Percentiles rank a stretch among this genome's conserved stretches.
phyloP scores from a whole-genome alignment of 352 stramenopile species.

The Peronospora tabacina region DNA sequence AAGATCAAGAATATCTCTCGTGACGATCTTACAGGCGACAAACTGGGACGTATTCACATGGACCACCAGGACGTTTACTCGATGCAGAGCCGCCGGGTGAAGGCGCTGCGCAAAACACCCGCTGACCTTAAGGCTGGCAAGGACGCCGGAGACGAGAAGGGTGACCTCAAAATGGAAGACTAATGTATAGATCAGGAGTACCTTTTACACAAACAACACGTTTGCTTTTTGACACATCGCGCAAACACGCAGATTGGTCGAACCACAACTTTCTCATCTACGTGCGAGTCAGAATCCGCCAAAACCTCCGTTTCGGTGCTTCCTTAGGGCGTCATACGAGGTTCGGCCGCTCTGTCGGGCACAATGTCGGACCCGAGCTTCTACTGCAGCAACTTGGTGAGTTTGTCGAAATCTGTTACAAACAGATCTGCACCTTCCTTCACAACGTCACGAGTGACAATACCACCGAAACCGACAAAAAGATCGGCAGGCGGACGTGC shows the following conservation, averaged over 20 bases:
- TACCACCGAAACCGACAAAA: constrained; percentile 97
- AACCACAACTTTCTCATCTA: constrained; percentile 3
- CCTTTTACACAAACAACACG: constrained; percentile 29
- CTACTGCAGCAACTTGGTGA: constrained; percentile 62
- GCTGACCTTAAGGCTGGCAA: constrained; percentile 62
- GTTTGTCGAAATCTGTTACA: constrained; percentile 91
- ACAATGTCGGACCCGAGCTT: not conserved
- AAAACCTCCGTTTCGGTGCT: not conserved
- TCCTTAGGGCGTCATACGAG: not conserved
- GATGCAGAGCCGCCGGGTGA: constrained; percentile 92
- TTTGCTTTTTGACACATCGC: constrained; percentile 23
- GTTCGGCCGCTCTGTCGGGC: not conserved
- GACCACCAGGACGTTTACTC: constrained; percentile 96
- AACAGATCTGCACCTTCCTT: constrained; percentile 95
- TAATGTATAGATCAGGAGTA: constrained; percentile 34
- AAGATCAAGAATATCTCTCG: constrained; percentile 97
- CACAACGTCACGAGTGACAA: constrained; percentile 91
- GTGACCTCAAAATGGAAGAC: constrained; percentile 49
- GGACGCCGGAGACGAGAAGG: constrained; percentile 19
- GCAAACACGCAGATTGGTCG: constrained; percentile 14
- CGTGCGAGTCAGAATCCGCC: not conserved
- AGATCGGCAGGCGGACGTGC: constrained; percentile 93
- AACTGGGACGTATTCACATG: constrained; percentile 96
- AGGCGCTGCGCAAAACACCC: constrained; percentile 88
- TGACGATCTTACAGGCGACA: constrained; percentile 97